Evolutionary conservation across 441 rosid species (phyloP).

Genomic region (Eutrema salsugineum): DNA sequence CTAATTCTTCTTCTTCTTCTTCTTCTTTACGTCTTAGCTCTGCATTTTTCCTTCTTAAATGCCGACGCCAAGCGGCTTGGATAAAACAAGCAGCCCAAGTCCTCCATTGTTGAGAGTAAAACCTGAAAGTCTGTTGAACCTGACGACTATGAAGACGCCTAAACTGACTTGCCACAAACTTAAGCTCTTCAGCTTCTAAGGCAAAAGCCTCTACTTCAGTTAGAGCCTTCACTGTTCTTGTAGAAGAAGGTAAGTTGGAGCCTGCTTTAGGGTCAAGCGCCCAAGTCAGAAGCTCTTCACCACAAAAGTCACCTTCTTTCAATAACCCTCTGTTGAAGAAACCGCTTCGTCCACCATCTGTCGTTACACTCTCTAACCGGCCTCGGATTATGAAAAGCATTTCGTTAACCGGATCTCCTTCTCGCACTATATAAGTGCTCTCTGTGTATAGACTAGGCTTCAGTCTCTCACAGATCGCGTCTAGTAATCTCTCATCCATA

Average conservation of each 20-base stretch:
- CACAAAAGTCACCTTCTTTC: conserved; percentile 60
- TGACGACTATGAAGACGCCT: conserved; percentile 82
- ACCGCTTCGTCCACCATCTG: conserved; percentile 90
- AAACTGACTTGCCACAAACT: conserved; percentile 79
- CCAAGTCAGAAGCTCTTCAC: conserved; percentile 34
- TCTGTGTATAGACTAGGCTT: conserved; percentile 84
- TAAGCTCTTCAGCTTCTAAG: conserved; percentile 77
- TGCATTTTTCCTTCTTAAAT: conserved; percentile 51
- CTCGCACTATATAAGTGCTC: conserved; percentile 61
- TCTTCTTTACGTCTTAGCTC: conserved; percentile 49
- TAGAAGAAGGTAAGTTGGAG: conserved; percentile 24
- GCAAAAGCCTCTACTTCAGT: conserved; percentile 86
- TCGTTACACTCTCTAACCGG: conserved; percentile 75
- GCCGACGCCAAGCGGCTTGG: conserved; percentile 72
- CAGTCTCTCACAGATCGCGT: conserved; percentile 85
- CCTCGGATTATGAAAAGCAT: conserved; percentile 85
- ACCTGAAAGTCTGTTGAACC: conserved; percentile 78
- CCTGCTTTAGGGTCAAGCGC: conserved; percentile 27
- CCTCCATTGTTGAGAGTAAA: conserved; percentile 91
- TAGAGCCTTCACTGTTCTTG: conserved; percentile 52
- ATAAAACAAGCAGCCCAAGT: conserved; percentile 86
- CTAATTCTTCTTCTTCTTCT: not conserved
- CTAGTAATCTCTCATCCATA: conserved; percentile 82
- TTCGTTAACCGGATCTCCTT: conserved; percentile 86
- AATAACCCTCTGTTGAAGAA: conserved; percentile 69